Conservation (phyloP, 2,329 filamentous ascomycete genomes). For the Aspergillus sp. region DNA sequence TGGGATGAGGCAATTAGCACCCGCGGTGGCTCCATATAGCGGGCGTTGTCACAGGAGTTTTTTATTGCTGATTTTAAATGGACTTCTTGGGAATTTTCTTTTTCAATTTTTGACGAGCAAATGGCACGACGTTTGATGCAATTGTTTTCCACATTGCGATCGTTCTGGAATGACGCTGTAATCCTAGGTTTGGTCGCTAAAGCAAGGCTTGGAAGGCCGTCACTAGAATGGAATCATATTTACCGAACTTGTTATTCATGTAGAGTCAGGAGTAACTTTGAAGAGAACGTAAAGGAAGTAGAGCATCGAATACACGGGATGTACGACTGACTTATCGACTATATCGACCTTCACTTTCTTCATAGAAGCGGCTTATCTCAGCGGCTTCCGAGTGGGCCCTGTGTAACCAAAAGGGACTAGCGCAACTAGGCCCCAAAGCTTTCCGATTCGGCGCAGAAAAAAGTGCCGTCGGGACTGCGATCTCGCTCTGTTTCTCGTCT, state of each 20-base stretch:
- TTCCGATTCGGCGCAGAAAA: slow-evolving; percentile 21
- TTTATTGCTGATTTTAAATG: slow-evolving; percentile 12
- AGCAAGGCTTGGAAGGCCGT: background rate
- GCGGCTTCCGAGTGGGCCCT: slow-evolving; percentile 5
- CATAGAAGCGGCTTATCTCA: slow-evolving; percentile 3
- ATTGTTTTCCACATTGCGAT: slow-evolving; percentile 2
- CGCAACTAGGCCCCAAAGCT: background rate
- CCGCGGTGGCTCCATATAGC: slow-evolving; percentile 20
- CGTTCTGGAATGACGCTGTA: background rate
- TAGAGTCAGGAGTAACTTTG: background rate
- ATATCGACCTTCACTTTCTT: background rate
- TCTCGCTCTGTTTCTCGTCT: slow-evolving; percentile 13
- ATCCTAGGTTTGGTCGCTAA: background rate
- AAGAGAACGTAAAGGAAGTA: background rate
- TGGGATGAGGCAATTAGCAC: slow-evolving; percentile 13
- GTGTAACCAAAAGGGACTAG: slow-evolving; percentile 11
- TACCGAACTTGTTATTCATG: background rate
- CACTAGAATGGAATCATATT: slow-evolving; percentile 3
- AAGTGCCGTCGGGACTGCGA: slow-evolving; percentile 9
- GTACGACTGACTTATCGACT: too few species aligned
- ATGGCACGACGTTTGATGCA: slow-evolving; percentile 14
- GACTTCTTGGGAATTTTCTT: slow-evolving; percentile 16
- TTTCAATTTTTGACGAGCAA: slow-evolving; percentile 15
- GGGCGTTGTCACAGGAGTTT: slow-evolving; percentile 26
- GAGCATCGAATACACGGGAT: too few species aligned